Evolutionary conservation across 495 filamentous ascomycete species (phyloP).

Genomic region (Pyronema omphalodes): DNA sequence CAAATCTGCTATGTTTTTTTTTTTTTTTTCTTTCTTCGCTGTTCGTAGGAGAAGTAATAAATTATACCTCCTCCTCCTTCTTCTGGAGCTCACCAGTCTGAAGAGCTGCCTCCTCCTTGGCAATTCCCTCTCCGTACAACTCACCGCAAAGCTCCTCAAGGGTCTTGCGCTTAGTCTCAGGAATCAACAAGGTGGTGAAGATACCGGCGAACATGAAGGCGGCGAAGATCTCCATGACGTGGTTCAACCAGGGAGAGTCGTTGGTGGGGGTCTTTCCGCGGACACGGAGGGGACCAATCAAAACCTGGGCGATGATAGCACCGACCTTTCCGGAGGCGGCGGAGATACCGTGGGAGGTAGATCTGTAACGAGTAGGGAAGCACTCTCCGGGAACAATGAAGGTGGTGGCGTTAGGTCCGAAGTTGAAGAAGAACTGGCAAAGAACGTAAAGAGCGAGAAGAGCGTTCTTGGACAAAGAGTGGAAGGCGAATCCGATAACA

Average conservation of each 20-base stretch:
- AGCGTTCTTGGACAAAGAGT: slow-evolving; percentile 31
- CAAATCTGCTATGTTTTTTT: too few relatives aligned
- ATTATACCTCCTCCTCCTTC: too few relatives aligned
- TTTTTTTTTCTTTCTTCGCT: too few relatives aligned
- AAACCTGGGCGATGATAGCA: slow-evolving; percentile 44
- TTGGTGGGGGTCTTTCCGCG: slow-evolving; percentile 27
- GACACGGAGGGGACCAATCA: slow-evolving; percentile 32
- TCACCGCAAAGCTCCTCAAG: slow-evolving; percentile 38
- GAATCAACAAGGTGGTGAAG: slow-evolving; percentile 46
- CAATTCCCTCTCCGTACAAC: slow-evolving; percentile 23
- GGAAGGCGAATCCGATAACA: slow-evolving; percentile 55
- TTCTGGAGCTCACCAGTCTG: not conserved
- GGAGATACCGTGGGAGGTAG: slow-evolving; percentile 67
- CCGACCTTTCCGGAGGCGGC: slow-evolving; percentile 71
- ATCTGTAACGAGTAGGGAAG: slow-evolving; percentile 76
- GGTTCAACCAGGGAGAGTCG: slow-evolving; percentile 48
- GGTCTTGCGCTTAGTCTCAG: slow-evolving; percentile 57
- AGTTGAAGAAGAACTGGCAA: slow-evolving; percentile 82
- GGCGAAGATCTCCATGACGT: slow-evolving; percentile 63
- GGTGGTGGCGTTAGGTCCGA: slow-evolving; percentile 70
- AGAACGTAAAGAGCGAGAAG: slow-evolving; percentile 61
- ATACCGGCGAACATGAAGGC: slow-evolving; percentile 57
- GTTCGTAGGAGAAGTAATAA: too few relatives aligned
- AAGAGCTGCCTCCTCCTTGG: slow-evolving; percentile 18
- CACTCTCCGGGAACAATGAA: slow-evolving; percentile 82